phyloP scores from a whole-genome alignment of 345 rosid genomes.

The Populus simonii region DNA sequence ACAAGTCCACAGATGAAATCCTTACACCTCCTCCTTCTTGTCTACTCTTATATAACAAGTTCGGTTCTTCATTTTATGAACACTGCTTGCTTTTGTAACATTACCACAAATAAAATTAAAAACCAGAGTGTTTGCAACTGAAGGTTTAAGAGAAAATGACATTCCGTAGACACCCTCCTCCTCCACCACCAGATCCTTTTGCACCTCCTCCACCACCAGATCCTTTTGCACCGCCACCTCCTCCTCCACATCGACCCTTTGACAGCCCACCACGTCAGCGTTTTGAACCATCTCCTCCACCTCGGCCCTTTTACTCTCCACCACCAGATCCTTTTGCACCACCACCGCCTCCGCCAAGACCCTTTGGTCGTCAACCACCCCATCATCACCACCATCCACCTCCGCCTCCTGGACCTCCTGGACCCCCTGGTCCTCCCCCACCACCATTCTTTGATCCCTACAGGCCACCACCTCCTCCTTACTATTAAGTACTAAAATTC shows the following conservation, averaged over 20 bases:
- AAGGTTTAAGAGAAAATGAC: background rate
- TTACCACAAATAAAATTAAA: background rate
- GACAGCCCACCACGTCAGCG: slow-evolving; percentile 6
- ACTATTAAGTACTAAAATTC: no score
- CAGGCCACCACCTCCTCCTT: background rate
- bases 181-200: background rate
- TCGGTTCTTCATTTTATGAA: no score
- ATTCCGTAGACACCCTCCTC: slow-evolving; percentile 11
- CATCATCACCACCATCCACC: slow-evolving; percentile 26
- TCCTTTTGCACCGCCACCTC: slow-evolving; percentile 13
- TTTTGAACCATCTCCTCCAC: slow-evolving; percentile 4
- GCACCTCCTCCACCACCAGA: slow-evolving; percentile 1
- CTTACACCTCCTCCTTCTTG: background rate
- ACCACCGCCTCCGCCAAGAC: slow-evolving; percentile 11
- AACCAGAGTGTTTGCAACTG: no score
- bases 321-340: slow-evolving; percentile 26
- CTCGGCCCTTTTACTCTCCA: slow-evolving; percentile 1
- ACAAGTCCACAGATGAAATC: background rate
- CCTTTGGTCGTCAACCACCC: background rate
- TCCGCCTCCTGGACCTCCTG: background rate
- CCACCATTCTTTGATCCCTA: background rate
- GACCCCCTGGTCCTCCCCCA: background rate
- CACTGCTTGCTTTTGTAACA: background rate
- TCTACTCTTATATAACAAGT: no score
- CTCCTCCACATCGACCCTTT: background rate